Conservation (phyloP, 371 early-diverging fungal genomes). For the Actinomucor elegans region DNA sequence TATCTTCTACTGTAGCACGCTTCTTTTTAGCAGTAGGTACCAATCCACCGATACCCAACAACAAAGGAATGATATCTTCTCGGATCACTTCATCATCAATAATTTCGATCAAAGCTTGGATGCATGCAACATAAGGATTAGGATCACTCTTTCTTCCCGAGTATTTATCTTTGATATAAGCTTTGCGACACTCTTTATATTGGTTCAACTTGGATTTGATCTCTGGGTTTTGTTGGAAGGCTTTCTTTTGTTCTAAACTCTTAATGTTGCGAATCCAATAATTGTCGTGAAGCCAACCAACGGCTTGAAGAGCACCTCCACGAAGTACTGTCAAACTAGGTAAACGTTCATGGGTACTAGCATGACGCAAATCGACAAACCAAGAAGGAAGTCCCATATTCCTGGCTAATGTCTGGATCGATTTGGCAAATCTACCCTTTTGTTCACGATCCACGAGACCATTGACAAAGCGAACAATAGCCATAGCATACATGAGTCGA, state of each 20-base stretch:
- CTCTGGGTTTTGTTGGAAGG: not conserved
- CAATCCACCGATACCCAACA: slow-evolving; percentile 45
- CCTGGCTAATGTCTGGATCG: slow-evolving; percentile 56
- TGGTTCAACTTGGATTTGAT: slow-evolving; percentile 26
- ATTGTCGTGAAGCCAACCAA: slow-evolving; percentile 49
- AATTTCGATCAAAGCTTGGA: slow-evolving; percentile 9
- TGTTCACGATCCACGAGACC: slow-evolving; percentile 67
- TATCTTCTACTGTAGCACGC: slow-evolving; percentile 29
- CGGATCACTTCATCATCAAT: slow-evolving; percentile 12
- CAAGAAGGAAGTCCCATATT: slow-evolving; percentile 58
- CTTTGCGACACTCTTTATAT: slow-evolving; percentile 44
- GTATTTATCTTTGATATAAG: slow-evolving; percentile 24
- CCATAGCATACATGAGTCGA: slow-evolving; percentile 59
- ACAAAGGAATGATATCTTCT: slow-evolving; percentile 27
- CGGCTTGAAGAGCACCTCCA: slow-evolving; percentile 51
- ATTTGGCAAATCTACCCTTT: slow-evolving; percentile 46
- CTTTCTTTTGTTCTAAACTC: slow-evolving; percentile 1
- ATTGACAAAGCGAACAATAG: slow-evolving; percentile 61
- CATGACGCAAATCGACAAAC: slow-evolving; percentile 72
- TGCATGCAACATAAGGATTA: slow-evolving; percentile 12
- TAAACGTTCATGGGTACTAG: slow-evolving; percentile 64
- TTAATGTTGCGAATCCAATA: slow-evolving; percentile 44
- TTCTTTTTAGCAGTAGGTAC: slow-evolving; percentile 51
- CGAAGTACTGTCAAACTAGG: slow-evolving; percentile 61
- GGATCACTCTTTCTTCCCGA: slow-evolving; percentile 3